These are phyloP conservation scores for Russula vinacea DNA, from an alignment of 768 basidiomycete genomes.

Conservation along the genomic window DNA sequence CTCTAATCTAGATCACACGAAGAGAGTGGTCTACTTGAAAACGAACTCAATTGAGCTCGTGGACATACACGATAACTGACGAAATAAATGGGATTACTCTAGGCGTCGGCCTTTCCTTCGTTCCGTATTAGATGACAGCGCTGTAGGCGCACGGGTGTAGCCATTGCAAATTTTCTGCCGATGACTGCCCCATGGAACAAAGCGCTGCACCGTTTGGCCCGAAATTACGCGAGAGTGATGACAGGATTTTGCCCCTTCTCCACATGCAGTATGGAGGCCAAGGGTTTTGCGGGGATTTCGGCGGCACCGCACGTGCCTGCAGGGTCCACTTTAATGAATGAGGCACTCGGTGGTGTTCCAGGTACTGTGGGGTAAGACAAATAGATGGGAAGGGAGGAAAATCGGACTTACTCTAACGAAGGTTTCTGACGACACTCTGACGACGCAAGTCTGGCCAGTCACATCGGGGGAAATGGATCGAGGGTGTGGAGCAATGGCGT, in stretches of 20 bases:
- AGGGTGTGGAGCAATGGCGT: neutral
- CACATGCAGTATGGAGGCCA: neutral
- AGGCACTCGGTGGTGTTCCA: neutral
- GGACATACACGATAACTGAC: neutral
- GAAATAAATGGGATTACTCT: neutral
- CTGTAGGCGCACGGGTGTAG: neutral
- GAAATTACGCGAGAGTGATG: neutral
- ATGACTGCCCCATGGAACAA: neutral
- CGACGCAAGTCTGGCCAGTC: neutral
- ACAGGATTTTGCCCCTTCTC: neutral
- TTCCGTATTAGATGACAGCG: neutral
- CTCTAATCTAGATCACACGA: neutral
- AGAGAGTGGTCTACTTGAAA: neutral
- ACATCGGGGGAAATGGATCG: neutral
- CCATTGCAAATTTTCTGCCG: neutral
- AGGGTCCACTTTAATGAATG: conserved; percentile 1
- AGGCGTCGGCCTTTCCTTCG: neutral
- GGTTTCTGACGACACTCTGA: no score
- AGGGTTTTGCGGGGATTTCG: neutral
- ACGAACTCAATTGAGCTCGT: neutral
- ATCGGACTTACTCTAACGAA: neutral
- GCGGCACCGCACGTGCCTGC: conserved; percentile 1
- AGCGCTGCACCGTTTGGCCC: neutral
- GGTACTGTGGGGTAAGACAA: neutral
- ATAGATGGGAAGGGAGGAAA: neutral